These are phyloP conservation scores for Cubamyces sp. DNA, from an alignment of 768 basidiomycete species.

Conservation along the genomic window DNA sequence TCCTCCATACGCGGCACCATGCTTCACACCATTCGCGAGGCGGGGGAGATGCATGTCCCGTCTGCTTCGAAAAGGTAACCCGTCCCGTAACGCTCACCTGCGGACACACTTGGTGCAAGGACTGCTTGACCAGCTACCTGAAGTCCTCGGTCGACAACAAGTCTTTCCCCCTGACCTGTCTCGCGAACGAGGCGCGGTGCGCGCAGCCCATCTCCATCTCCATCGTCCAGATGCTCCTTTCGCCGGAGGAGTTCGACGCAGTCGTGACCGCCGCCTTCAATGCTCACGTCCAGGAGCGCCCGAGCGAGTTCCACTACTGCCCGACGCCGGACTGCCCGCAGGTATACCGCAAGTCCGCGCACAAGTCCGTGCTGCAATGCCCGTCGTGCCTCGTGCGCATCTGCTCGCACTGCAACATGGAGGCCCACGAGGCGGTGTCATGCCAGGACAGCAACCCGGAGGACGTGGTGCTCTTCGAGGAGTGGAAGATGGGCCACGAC, in stretches of 20 bases:
- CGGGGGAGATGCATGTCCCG: slow-evolving; percentile 53
- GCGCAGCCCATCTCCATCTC: slow-evolving; percentile 55
- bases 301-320: slow-evolving; percentile 71
- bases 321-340: slow-evolving; percentile 81
- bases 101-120: slow-evolving; percentile 69
- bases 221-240: slow-evolving; percentile 53
- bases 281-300: slow-evolving; percentile 59
- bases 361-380: slow-evolving; percentile 61
- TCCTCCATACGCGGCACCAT: slow-evolving; percentile 37
- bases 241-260: slow-evolving; percentile 54
- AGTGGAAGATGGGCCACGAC: slow-evolving; percentile 65
- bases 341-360: slow-evolving; percentile 62
- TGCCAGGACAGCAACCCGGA: slow-evolving; percentile 64
- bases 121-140: slow-evolving; percentile 65
- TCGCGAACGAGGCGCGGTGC: slow-evolving; percentile 65
- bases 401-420: slow-evolving; percentile 62
- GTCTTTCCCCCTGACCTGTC: slow-evolving; percentile 72
- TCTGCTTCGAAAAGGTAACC: slow-evolving; percentile 64
- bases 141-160: slow-evolving; percentile 57
- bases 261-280: slow-evolving; percentile 63
- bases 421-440: slow-evolving; percentile 67
- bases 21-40: slow-evolving; percentile 15
- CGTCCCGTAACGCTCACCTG: slow-evolving; percentile 60
- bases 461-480: slow-evolving; percentile 56
- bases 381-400: slow-evolving; percentile 73